Percentiles rank a stretch among this genome's conserved stretches.
Evolutionary conservation across 1,284 basidiomycete species (phyloP).

Genomic region (Tausonia pullulans): DNA sequence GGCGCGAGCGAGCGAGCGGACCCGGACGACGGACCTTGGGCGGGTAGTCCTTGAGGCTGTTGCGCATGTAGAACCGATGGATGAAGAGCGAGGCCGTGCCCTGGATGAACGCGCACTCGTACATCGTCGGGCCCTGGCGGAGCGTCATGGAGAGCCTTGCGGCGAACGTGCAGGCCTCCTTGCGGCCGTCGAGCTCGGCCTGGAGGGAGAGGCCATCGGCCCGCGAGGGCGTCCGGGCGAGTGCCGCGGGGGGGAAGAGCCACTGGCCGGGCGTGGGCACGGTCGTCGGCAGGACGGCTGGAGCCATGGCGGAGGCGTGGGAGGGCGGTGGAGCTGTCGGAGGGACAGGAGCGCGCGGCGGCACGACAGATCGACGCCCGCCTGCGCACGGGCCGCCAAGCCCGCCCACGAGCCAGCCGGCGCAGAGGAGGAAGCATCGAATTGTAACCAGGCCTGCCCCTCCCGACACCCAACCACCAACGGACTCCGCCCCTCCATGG

Average conservation of each 20-base stretch:
- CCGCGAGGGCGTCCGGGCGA: conserved; percentile 16
- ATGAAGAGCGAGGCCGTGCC: conserved; percentile 22
- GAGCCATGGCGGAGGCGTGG: too few relatives aligned
- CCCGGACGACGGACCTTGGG: conserved; percentile 11
- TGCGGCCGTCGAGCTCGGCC: conserved; percentile 11
- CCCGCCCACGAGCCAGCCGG: not conserved
- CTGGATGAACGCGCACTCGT: not conserved
- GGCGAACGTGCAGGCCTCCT: conserved; percentile 3
- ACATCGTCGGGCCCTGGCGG: not conserved
- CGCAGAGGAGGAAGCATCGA: not conserved
- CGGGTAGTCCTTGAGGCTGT: conserved; percentile 20
- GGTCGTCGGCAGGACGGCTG: not conserved
- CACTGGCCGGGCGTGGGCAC: conserved; percentile 18
- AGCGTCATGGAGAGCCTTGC: not conserved
- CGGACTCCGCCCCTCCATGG: not conserved
- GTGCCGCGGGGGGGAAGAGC: conserved; percentile 15
- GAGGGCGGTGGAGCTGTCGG: too few relatives aligned
- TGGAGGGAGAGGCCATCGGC: conserved; percentile 4
- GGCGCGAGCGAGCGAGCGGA: too few relatives aligned
- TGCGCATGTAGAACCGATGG: conserved; percentile 28
- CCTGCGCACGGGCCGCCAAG: too few relatives aligned
- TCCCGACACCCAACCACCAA: too few relatives aligned
- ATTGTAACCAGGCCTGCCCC: not conserved
- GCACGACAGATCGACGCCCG: too few relatives aligned
- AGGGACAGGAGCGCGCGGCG: too few relatives aligned